A percentile compares a stretch with the other conserved stretches of the same genome.
phyloP scores from a whole-genome alignment of 192 early-diverging fungal species.

The Entomortierella parvispora region DNA sequence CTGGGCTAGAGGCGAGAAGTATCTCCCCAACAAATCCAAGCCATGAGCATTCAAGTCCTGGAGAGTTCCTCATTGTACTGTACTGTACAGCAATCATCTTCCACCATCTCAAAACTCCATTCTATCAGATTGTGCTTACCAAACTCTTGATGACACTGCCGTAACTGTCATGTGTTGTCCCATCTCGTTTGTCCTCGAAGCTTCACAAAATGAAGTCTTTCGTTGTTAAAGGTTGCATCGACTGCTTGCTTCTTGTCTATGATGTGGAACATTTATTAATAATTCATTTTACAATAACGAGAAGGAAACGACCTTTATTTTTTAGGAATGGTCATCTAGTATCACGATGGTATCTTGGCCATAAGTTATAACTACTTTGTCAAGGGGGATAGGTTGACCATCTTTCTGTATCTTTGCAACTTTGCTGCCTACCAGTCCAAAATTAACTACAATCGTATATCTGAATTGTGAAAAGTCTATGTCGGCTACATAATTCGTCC shows the following conservation, averaged over 20 bases:
- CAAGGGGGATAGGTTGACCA: constrained; percentile 5
- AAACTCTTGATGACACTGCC: constrained; percentile 5
- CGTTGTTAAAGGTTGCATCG: not conserved
- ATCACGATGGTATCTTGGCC: constrained; percentile 5
- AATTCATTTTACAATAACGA: constrained; percentile 1
- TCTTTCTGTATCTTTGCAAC: constrained; percentile 2
- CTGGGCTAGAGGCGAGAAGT: no score
- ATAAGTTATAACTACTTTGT: constrained; percentile 8
- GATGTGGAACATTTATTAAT: constrained; percentile 4
- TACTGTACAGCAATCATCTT: not conserved
- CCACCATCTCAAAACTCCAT: constrained; percentile 3
- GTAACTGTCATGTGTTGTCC: constrained; percentile 2
- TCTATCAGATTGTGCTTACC: constrained; percentile 2
- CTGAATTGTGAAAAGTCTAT: constrained; percentile 1
- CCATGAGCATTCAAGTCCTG: constrained; percentile 1
- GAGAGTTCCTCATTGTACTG: not conserved
- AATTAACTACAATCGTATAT: constrained; percentile 8
- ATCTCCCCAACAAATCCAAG: not conserved
- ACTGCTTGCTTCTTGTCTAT: not conserved
- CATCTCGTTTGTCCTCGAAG: constrained; percentile 2
- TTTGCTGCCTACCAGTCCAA: constrained; percentile 7
- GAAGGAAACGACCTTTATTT: not conserved
- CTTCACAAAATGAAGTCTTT: not conserved
- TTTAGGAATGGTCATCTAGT: constrained; percentile 6
- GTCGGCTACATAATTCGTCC: constrained; percentile 5